Conservation (phyloP, 2,329 filamentous ascomycete species). For the Microsporum canis region DNA sequence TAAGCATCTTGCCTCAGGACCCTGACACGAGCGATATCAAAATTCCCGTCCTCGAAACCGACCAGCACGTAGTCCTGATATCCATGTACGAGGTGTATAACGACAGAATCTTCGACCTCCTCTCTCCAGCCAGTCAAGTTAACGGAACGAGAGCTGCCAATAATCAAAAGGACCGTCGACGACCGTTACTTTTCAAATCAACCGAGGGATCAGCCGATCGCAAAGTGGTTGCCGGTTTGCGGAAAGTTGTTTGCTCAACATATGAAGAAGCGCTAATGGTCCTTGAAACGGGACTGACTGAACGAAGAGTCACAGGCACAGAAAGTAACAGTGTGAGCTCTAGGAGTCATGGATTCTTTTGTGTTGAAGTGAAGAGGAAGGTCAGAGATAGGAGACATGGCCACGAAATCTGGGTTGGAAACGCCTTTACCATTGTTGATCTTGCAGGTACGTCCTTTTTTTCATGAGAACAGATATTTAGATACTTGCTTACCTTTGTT, state of each 20-base stretch:
- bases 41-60: constrained; percentile 54
- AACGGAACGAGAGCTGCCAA: constrained; percentile 32
- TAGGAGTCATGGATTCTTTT: constrained; percentile 91
- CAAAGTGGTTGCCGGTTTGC: constrained; percentile 87
- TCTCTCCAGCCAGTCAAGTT: constrained; percentile 44
- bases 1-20: constrained; percentile 58
- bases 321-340: constrained; percentile 88
- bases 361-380: constrained; percentile 84
- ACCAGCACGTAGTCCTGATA: constrained; percentile 77
- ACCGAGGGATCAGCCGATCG: constrained; percentile 79
- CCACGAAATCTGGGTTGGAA: constrained; percentile 59
- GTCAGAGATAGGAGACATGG: constrained; percentile 38
- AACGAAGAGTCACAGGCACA: constrained; percentile 78
- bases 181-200: constrained; percentile 78
- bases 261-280: constrained; percentile 80
- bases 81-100: constrained; percentile 99
- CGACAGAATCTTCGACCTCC: constrained; percentile 88
- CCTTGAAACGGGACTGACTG: constrained; percentile 76
- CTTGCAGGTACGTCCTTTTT: constrained; percentile 52
- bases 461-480: neutral
- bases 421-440: constrained; percentile 77
- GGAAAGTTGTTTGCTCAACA: constrained; percentile 75
- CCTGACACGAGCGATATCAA: constrained; percentile 64
- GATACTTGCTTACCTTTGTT: constrained; percentile 15
- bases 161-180: constrained; percentile 55